A percentile compares a stretch with the other conserved stretches of the same genome.
Conservation (phyloP, 2,329 filamentous ascomycete genomes). For the Trichophaea hybrida region DNA sequence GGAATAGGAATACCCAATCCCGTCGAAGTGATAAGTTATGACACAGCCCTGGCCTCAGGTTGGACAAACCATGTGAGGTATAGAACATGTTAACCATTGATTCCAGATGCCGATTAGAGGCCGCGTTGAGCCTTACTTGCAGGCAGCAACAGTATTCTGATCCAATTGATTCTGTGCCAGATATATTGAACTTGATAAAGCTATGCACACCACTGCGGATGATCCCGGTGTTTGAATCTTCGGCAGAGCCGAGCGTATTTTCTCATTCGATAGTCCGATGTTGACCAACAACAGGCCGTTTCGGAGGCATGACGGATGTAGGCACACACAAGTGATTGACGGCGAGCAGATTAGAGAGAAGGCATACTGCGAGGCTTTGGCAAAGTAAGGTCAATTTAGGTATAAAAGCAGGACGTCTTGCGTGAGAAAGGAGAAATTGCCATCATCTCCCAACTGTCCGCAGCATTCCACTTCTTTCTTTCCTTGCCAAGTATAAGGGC, state of each 20-base stretch:
- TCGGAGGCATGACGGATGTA: neutral
- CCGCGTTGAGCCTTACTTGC: neutral
- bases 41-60: neutral
- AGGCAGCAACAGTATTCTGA: neutral
- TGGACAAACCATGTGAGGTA: neutral
- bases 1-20: neutral
- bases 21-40: neutral
- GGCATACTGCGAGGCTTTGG: neutral
- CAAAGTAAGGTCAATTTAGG: neutral
- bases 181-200: neutral
- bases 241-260: neutral
- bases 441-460: neutral
- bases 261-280: neutral
- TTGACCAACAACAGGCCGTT: neutral
- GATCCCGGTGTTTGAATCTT: neutral
- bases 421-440: neutral
- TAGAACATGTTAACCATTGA: neutral
- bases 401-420: neutral
- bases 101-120: neutral
- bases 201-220: neutral
- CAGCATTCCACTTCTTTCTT: neutral
- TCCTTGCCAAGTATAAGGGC: neutral
- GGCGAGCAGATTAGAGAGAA: neutral
- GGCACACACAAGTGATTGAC: neutral
- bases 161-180: neutral